Percentiles rank a stretch among this genome's conserved stretches.
Evolutionary conservation across 73 alveolate species (phyloP).

Genomic region (Paramecium primaurelia): DNA sequence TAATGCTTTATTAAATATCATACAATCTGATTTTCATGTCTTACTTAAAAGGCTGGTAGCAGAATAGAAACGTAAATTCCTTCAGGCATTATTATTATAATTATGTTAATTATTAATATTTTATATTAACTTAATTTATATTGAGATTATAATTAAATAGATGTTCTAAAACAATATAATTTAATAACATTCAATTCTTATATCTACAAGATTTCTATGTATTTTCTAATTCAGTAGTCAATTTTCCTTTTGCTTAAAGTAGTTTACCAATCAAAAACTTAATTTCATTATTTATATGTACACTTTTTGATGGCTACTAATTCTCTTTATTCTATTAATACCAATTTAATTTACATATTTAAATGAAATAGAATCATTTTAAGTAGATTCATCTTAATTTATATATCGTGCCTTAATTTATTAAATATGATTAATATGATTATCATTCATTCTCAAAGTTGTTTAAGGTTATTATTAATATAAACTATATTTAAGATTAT

Average conservation of each 20-base stretch:
- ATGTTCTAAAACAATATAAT: neutral
- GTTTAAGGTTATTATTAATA: neutral
- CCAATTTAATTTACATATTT: neutral
- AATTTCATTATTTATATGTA: conserved; percentile 42
- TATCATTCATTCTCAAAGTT: conserved; percentile 39
- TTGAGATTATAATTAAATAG: neutral
- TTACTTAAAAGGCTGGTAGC: neutral
- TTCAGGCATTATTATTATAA: neutral
- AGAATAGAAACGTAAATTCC: neutral
- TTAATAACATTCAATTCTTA: neutral
- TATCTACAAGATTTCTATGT: conserved; percentile 38
- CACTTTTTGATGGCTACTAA: conserved; percentile 39
- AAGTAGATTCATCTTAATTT: conserved; percentile 1
- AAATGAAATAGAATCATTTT: neutral
- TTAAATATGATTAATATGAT: neutral
- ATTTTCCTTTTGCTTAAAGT: conserved; percentile 33
- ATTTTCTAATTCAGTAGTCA: neutral
- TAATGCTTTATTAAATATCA: neutral
- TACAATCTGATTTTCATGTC: conserved; percentile 9
- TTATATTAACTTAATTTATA: neutral
- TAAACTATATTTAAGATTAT: neutral
- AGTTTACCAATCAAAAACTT: conserved; percentile 43
- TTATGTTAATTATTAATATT: neutral
- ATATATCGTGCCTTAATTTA: neutral
- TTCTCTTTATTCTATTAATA: conserved; percentile 32